Base-by-base conservation (phyloP, 768 basidiomycete species). In the Scleroderma citrinum region DNA sequence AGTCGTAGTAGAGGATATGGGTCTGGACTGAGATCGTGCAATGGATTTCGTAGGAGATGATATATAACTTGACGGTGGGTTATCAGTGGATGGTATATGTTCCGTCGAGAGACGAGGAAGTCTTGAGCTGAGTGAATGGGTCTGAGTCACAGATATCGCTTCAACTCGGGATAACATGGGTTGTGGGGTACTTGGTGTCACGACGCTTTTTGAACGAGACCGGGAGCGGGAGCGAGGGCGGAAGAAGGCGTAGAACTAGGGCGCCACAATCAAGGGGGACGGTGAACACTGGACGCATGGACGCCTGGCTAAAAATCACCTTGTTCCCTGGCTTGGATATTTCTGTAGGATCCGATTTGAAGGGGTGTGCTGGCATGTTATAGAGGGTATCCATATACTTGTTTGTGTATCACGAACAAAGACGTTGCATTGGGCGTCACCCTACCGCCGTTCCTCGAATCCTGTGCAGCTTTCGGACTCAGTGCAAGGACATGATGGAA, bases 1-100 rank as follows among this genome's bases (percentile, higher is more conserved):
- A 16, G 78, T 78, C 0, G 83, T 83, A 0, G 78, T 81, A 19
- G 80, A 76, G 3, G 84, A 85, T 20, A 87, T 67, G 3, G 85
- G 85, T 6, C 85, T 77, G 19, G 78, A 81, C 51, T 71, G 69
- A 49, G 67, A 60, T 19, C 81, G 75, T 5, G 76, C 68, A 21
- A 69, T 55, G 1, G 80, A 77, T 58, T 78, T 65, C 19, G 24
- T 32, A 17, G 24, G 34, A 17, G 45, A 44, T 11, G 43, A 44
- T n/a, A 30, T 7, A 16, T 60, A 61, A 46, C 56, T 67, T 2
- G 61, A 56, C 0, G 60, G 51, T 2, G 52, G 54, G 16, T 29
- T 46, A 34, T 56, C 53, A 0, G 16, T 51, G 20, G 52, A 12
- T 20, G 37, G 16, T 17, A 48, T 26, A 2, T 24, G 5, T n/a